Percentiles rank a stretch among this genome's conserved stretches.
Evolutionary conservation across 257 asterid genomes (phyloP).

Genomic region (Thymus mandschuricus): DNA sequence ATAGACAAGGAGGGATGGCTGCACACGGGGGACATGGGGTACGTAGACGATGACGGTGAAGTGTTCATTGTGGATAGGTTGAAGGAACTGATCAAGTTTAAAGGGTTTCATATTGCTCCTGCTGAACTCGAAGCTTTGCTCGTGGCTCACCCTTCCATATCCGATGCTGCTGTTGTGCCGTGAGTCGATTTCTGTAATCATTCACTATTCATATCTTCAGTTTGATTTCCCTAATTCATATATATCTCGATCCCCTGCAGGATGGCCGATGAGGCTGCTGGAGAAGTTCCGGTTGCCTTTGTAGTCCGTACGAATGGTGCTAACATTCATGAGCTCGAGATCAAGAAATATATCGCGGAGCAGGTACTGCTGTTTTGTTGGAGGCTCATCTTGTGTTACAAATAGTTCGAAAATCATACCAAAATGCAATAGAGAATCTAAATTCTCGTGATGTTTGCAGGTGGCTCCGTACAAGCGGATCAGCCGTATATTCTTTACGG

Average conservation of each 20-base stretch:
- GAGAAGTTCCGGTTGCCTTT: constrained; percentile 82
- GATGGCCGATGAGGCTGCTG: constrained; percentile 63
- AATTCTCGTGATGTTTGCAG: constrained; percentile 36
- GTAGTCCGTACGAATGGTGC: constrained; percentile 53
- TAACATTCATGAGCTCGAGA: constrained; percentile 50
- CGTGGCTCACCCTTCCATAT: constrained; percentile 50
- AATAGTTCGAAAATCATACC: too few species aligned
- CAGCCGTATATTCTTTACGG: constrained; percentile 49
- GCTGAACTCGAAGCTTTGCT: constrained; percentile 66
- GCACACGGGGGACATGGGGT: constrained; percentile 61
- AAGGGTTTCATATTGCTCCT: constrained; percentile 68
- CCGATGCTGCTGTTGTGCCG: constrained; percentile 70
- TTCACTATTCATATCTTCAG: too few species aligned
- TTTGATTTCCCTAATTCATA: too few species aligned
- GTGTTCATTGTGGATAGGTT: constrained; percentile 60
- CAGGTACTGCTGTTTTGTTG: constrained; percentile 41
- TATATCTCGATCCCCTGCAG: constrained; percentile 31
- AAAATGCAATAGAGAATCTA: too few species aligned
- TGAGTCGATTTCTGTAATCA: constrained; percentile 31
- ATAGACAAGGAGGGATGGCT: constrained; percentile 58
- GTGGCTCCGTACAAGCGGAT: constrained; percentile 67
- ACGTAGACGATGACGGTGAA: constrained; percentile 50
- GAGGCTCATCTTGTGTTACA: too few species aligned
- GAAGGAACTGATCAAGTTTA: constrained; percentile 62
- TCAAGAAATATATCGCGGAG: constrained; percentile 52